Percentiles rank a stretch among this genome's conserved stretches.
Evolutionary conservation across 192 early-diverging fungal species (phyloP).

Genomic region (Entomortierella parvispora): DNA sequence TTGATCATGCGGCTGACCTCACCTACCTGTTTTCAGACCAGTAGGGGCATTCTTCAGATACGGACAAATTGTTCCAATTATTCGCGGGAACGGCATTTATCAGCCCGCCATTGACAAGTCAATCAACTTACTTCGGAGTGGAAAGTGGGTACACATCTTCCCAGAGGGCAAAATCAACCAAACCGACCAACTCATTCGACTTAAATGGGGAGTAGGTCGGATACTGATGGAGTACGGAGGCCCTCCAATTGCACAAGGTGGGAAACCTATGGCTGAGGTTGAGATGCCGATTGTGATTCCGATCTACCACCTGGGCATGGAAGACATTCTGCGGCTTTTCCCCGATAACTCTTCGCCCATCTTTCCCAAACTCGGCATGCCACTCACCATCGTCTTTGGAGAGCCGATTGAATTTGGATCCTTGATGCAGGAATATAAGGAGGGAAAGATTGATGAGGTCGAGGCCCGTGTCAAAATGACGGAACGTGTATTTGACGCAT

Average conservation of each 20-base stretch:
- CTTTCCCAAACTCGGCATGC: constrained; percentile 62
- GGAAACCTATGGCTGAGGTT: constrained; percentile 55
- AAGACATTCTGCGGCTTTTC: constrained; percentile 65
- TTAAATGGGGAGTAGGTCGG: constrained; percentile 90
- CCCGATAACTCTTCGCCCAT: constrained; percentile 58
- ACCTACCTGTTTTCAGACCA: constrained; percentile 49
- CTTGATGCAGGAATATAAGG: constrained; percentile 65
- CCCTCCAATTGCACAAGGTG: constrained; percentile 80
- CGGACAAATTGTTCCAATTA: constrained; percentile 84
- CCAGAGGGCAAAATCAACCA: constrained; percentile 85
- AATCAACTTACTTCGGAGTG: constrained; percentile 70
- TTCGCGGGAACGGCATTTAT: constrained; percentile 86
- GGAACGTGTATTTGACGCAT: constrained; percentile 56
- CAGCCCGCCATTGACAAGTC: constrained; percentile 88
- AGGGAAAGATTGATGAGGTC: constrained; percentile 57
- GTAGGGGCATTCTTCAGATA: constrained; percentile 74
- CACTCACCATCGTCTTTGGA: constrained; percentile 74
- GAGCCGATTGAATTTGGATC: constrained; percentile 76
- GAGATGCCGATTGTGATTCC: constrained; percentile 53
- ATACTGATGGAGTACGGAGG: constrained; percentile 82
- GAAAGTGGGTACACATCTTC: constrained; percentile 91
- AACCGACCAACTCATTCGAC: constrained; percentile 62
- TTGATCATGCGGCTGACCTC: no score
- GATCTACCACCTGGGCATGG: constrained; percentile 61
- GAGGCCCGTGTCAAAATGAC: constrained; percentile 66